Conservation (phyloP, 1,139 yeast species). For the Yamadazyma diddensiae region DNA sequence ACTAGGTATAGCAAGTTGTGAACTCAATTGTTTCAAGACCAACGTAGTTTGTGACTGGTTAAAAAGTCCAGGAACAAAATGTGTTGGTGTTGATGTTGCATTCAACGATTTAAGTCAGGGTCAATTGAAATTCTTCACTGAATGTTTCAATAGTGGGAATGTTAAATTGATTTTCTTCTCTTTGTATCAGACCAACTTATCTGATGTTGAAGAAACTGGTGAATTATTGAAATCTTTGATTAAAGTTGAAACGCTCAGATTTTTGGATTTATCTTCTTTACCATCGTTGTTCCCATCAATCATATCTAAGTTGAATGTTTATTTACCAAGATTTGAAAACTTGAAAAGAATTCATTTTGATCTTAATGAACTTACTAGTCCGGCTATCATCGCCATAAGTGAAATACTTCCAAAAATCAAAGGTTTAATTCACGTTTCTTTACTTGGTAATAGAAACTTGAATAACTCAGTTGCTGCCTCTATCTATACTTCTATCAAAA, state of each 20-base stretch:
- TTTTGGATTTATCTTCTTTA: constrained; percentile 73
- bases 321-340: constrained; percentile 62
- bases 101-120: constrained; percentile 68
- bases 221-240: constrained; percentile 51
- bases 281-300: constrained; percentile 73
- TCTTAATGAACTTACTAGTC: constrained; percentile 60
- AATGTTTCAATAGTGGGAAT: constrained; percentile 36
- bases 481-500: constrained; percentile 66
- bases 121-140: constrained; percentile 49
- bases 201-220: constrained; percentile 51
- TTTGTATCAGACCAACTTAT: constrained; percentile 63
- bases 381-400: constrained; percentile 64
- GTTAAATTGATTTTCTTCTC: constrained; percentile 60
- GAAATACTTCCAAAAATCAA: constrained; percentile 69
- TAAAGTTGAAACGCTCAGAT: constrained; percentile 56
- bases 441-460: constrained; percentile 60
- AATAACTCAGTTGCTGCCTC: constrained; percentile 62
- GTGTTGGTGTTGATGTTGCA: constrained; percentile 83
- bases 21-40: constrained; percentile 56
- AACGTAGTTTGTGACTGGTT: constrained; percentile 62
- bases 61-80: constrained; percentile 45
- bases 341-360: constrained; percentile 78
- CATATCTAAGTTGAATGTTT: constrained; percentile 56
- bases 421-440: constrained; percentile 71
- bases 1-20: constrained; percentile 75